These are phyloP conservation scores for Quercus lobata DNA, from an alignment of 331 rosid species.

Conservation along the genomic window DNA sequence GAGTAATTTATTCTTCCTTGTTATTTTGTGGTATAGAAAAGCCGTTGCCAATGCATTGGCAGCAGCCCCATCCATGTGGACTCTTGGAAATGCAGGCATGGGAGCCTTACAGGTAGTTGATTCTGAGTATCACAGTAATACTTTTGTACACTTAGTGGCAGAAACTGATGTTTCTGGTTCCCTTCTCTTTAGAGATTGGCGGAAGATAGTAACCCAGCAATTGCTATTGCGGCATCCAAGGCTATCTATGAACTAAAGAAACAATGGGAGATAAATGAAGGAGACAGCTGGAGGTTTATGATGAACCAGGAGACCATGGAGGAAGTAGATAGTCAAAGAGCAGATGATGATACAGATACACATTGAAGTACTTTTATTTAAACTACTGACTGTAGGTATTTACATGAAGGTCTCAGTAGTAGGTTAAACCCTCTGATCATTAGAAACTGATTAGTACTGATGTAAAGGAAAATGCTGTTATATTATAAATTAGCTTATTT, in stretches of 20 bases:
- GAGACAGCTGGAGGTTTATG: constrained; percentile 89
- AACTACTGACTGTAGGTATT: constrained; percentile 31
- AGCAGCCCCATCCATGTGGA: constrained; percentile 96
- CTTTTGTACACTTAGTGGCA: not conserved
- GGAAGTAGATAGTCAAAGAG: constrained; percentile 35
- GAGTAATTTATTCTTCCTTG: not conserved
- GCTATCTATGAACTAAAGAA: constrained; percentile 89
- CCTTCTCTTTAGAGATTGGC: constrained; percentile 71
- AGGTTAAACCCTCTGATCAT: constrained; percentile 42
- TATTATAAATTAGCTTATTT: not conserved
- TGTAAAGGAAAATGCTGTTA: constrained; percentile 20
- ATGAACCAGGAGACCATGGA: constrained; percentile 48
- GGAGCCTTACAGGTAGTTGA: constrained; percentile 86
- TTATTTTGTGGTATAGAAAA: constrained; percentile 34
- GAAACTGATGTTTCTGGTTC: constrained; percentile 14
- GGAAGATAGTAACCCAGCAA: constrained; percentile 74
- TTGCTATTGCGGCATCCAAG: constrained; percentile 79
- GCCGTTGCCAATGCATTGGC: constrained; percentile 93
- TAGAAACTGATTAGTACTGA: constrained; percentile 17
- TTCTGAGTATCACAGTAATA: not conserved
- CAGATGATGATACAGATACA: constrained; percentile 31
- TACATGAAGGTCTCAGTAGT: constrained; percentile 33
- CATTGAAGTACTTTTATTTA: constrained; percentile 20
- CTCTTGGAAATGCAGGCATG: constrained; percentile 96
- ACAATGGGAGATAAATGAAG: constrained; percentile 94